These are phyloP conservation scores for Diplogelasinospora grovesii DNA, from an alignment of 495 filamentous ascomycete genomes.

Conservation along the genomic window DNA sequence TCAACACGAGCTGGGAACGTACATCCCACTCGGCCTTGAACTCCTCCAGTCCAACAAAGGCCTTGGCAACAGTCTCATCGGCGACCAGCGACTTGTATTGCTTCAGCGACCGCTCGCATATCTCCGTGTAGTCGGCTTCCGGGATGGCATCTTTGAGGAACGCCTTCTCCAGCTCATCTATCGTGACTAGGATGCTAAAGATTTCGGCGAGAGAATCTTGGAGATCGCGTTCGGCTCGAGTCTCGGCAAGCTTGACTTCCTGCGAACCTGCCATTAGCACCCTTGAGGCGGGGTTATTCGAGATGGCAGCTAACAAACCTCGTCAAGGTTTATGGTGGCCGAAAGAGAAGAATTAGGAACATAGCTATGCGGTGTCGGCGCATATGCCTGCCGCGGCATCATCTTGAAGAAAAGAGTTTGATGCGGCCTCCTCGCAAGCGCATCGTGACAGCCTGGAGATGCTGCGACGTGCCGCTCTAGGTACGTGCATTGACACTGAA, in stretches of 20 bases:
- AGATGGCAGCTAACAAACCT: conserved; percentile 46
- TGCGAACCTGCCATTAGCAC: conserved; percentile 29
- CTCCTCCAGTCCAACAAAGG: conserved; percentile 83
- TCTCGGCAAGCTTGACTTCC: conserved; percentile 89
- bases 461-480: no score
- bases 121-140: conserved; percentile 90
- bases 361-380: conserved; percentile 86
- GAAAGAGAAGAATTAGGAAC: conserved; percentile 70
- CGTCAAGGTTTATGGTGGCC: conserved; percentile 87
- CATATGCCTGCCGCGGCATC: conserved; percentile 57
- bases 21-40: conserved; percentile 93
- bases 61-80: conserved; percentile 74
- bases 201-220: conserved; percentile 95
- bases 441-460: conserved; percentile 8
- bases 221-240: conserved; percentile 79
- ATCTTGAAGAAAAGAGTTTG: conserved; percentile 30
- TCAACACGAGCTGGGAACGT: conserved; percentile 26
- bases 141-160: conserved; percentile 93
- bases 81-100: conserved; percentile 93
- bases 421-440: conserved; percentile 7
- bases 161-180: conserved; percentile 94
- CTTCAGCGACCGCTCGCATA: conserved; percentile 84
- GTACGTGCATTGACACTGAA: background rate
- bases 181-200: conserved; percentile 92
- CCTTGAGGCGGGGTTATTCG: background rate